Base-by-base conservation (phyloP, 768 basidiomycete genomes). In the Amanita muscaria region DNA sequence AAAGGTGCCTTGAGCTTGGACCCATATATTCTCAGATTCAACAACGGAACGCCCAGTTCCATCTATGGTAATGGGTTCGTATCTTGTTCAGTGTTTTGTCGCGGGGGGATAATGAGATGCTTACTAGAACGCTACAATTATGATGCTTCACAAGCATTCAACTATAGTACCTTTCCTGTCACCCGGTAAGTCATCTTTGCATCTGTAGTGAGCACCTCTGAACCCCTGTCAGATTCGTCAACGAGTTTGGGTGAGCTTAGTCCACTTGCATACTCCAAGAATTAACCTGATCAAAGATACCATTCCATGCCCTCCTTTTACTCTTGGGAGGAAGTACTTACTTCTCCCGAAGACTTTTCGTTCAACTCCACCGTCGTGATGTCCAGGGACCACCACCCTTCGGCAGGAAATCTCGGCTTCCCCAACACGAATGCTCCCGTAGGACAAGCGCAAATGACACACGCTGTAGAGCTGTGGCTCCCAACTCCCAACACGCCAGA, bases 231-330 rank as follows among this genome's bases (percentile, higher is more conserved):
- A 69, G 77, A 33, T 79, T 77, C 44, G 64, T 77, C 33, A 78
- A 78, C 48, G 77, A 80, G 49, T 79, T 79, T 44, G 76, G 76
- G 71, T 74, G 44, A 38, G 66, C 49, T 10, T 29, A 11, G 18
- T 9, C 5, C 29, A 11, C n/a, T 37, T 18, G 14, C 21, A 9
- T 3, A 29, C 5, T 15, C 3, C 11, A 34, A n/a, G 11, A 33
- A 11, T 11, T 15, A 7, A 23, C 22, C 29, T 43, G 11, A 18
- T 23, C 39, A 4, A 47, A 76, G 76, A 8, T 78, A 77, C 59
- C 77, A 78, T 55, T 79, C 77, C 0, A 75, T 77, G 71, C 77
- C 77, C 4, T 78, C 76, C 1, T 74, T 79, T 58, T 79, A 76
- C 49, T 70, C 62, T 41, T 80, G 77, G 77, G 66, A 77, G 51